Conservation (phyloP, 257 asterid species). For the Plantago elongata region DNA sequence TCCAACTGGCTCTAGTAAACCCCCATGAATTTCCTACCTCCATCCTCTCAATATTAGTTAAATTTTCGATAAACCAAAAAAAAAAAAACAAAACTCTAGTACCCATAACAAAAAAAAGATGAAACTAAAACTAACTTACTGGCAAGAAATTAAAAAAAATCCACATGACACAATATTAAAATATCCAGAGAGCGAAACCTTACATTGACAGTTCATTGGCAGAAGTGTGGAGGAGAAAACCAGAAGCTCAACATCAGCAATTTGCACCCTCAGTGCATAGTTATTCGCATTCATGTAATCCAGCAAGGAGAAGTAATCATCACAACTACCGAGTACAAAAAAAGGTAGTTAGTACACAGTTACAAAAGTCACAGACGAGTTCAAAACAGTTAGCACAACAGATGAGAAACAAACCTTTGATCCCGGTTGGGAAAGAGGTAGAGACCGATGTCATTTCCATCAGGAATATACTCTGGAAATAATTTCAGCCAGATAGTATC, state of each 20-base stretch:
- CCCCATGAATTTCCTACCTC: too few relatives aligned
- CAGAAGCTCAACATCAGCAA: conserved; percentile 53
- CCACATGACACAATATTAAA: neutral
- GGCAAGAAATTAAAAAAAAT: neutral
- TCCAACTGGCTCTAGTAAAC: too few relatives aligned
- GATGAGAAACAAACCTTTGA: conserved; percentile 36
- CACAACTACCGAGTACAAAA: conserved; percentile 32
- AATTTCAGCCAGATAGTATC: conserved; percentile 31
- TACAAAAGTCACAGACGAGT: neutral
- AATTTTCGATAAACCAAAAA: too few relatives aligned
- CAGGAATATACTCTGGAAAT: conserved; percentile 37
- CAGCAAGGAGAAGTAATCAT: conserved; percentile 36
- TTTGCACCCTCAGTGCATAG: conserved; percentile 42
- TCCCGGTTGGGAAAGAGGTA: conserved; percentile 52
- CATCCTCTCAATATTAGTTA: too few relatives aligned
- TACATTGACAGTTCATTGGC: conserved; percentile 46
- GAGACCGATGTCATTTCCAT: conserved; percentile 43
- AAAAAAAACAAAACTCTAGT: too few relatives aligned
- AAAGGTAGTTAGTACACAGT: conserved; percentile 4
- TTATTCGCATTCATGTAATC: conserved; percentile 32
- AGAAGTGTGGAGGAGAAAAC: conserved; percentile 55
- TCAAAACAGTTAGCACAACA: neutral
- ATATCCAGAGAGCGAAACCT: conserved; percentile 18
- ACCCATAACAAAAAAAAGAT: neutral
- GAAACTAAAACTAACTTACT: neutral